Evolutionary conservation across 1,284 basidiomycete genomes (phyloP).

Genomic region (Cystobasidium sp.): DNA sequence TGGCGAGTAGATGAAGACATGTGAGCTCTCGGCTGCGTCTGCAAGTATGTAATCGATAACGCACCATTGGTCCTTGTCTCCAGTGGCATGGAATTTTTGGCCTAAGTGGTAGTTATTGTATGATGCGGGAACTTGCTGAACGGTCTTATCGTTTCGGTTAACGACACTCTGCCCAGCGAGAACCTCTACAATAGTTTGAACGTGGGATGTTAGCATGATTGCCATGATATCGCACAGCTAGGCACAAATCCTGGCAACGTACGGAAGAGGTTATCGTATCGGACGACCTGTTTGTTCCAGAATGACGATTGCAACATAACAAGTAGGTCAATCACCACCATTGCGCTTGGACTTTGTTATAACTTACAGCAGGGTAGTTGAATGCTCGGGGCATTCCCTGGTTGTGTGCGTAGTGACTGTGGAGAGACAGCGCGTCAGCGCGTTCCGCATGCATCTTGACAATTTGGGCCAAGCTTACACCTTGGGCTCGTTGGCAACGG

Average conservation of each 20-base stretch:
- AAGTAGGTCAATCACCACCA: background rate
- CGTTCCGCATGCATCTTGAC: too few relatives aligned
- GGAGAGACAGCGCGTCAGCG: too few relatives aligned
- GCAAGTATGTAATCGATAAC: background rate
- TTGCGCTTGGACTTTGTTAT: background rate
- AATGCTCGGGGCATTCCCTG: slow-evolving; percentile 49
- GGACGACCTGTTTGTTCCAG: slow-evolving; percentile 24
- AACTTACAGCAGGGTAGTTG: slow-evolving; percentile 48
- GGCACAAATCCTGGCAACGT: slow-evolving; percentile 20
- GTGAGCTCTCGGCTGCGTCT: background rate
- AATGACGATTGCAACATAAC: background rate
- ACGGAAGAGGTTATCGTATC: slow-evolving; percentile 51
- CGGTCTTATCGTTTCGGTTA: slow-evolving; percentile 45
- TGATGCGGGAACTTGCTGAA: slow-evolving; percentile 32
- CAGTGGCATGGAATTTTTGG: slow-evolving; percentile 44
- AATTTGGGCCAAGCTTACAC: too few relatives aligned
- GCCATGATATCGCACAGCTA: background rate
- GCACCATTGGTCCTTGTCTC: slow-evolving; percentile 41
- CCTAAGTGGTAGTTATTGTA: slow-evolving; percentile 44
- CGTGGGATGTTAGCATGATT: background rate
- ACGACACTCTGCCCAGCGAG: slow-evolving; percentile 46
- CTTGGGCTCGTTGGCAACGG: slow-evolving; percentile 20
- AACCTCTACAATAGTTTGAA: slow-evolving; percentile 13
- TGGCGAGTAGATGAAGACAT: background rate
- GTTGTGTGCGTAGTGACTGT: slow-evolving; percentile 48